These are phyloP conservation scores for Setaria viridis DNA, from an alignment of 202 grass and related monocot species.

Conservation along the genomic window DNA sequence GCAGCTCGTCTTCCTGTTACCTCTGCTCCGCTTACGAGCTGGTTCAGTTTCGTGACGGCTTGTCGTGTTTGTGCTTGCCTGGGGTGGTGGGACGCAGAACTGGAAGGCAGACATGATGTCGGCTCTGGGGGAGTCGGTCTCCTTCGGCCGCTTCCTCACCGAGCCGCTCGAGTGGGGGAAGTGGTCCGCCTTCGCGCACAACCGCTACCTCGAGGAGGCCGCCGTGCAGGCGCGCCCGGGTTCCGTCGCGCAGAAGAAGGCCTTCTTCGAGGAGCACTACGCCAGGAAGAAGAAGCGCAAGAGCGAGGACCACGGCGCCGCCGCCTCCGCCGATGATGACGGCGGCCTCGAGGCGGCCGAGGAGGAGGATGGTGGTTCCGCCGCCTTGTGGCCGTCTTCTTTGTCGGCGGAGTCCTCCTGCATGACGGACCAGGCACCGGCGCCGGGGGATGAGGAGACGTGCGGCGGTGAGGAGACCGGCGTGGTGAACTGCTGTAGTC, in stretches of 20 bases:
- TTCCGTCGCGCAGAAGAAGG: conserved; percentile 79
- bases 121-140: conserved; percentile 73
- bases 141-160: conserved; percentile 75
- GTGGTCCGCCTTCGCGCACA: conserved; percentile 74
- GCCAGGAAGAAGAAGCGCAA: conserved; percentile 51
- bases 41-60: background rate
- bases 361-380: background rate
- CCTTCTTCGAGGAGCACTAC: conserved; percentile 79
- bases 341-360: background rate
- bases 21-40: background rate
- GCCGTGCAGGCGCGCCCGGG: conserved; percentile 63
- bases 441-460: background rate
- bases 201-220: conserved; percentile 73
- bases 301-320: conserved; percentile 27
- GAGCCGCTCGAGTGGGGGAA: conserved; percentile 82
- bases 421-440: conserved; percentile 47
- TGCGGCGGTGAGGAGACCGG: background rate
- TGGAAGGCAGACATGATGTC: conserved; percentile 68
- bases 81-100: background rate
- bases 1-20: background rate
- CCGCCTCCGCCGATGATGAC: background rate
- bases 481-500: background rate
- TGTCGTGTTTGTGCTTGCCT: background rate
- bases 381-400: background rate
- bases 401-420: conserved; percentile 25